A percentile compares a stretch with the other conserved stretches of the same genome.
phyloP scores from a whole-genome alignment of 2,329 filamentous ascomycete species.

The Fusarium longipes region DNA sequence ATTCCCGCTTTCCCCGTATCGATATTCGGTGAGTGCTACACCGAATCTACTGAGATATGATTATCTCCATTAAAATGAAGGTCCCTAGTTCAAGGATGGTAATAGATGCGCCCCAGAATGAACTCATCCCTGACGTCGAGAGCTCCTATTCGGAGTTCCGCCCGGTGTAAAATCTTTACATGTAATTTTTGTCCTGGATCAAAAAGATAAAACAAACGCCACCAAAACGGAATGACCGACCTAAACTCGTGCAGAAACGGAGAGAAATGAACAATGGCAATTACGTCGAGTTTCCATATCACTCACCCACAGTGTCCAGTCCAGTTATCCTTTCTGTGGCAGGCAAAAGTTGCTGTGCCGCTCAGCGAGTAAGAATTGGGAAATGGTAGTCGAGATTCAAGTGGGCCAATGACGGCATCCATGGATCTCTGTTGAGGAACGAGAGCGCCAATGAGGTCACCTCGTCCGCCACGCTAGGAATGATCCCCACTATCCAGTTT shows the following conservation, averaged over 20 bases:
- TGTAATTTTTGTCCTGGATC: background rate
- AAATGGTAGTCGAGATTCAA: slow-evolving; percentile 10
- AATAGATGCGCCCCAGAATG: slow-evolving; percentile 11
- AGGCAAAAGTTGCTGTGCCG: slow-evolving; percentile 17
- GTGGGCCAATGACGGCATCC: slow-evolving; percentile 45
- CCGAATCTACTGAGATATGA: slow-evolving; percentile 5
- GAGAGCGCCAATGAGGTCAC: slow-evolving; percentile 44
- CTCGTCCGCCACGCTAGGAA: slow-evolving; percentile 24
- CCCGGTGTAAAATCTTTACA: background rate
- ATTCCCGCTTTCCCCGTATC: slow-evolving; percentile 17
- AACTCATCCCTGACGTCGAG: slow-evolving; percentile 32
- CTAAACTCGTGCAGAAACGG: slow-evolving; percentile 30
- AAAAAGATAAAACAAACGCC: slow-evolving; percentile 8
- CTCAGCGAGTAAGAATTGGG: slow-evolving; percentile 23
- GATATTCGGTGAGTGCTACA: background rate
- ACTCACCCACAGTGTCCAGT: slow-evolving; percentile 25
- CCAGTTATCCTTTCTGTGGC: slow-evolving; percentile 8
- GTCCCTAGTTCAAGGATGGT: slow-evolving; percentile 9
- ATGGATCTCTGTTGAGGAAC: background rate
- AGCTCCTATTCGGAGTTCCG: background rate
- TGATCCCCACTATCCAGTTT: background rate
- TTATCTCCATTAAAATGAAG: slow-evolving; percentile 3
- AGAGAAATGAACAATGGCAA: slow-evolving; percentile 8
- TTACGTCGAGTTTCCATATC: slow-evolving; percentile 29
- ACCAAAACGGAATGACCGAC: slow-evolving; percentile 25